Base-by-base conservation (phyloP, 2,329 filamentous ascomycete genomes). In the Cladophialophora carrionii region DNA sequence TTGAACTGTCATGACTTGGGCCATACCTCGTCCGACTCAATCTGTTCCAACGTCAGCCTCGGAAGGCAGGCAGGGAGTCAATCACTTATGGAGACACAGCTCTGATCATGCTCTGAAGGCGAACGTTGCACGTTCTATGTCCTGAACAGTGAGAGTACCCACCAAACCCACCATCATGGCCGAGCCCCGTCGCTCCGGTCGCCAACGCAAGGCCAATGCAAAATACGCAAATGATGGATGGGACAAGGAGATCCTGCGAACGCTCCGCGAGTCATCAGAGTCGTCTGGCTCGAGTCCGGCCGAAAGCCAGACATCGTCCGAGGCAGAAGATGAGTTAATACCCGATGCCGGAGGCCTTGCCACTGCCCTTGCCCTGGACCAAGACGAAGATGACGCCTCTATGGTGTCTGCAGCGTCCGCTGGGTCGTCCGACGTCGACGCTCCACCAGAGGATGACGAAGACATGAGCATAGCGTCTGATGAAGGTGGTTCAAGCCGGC, bases 161-260 rank as follows among this genome's bases (percentile, higher is more conserved):
- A 7, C 7, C 32, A 59, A 29, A 14, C 34, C 6, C 34, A 12
- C 12, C 10, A 32, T 20, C 57, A 68, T 68, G 65, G 32, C 59
- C 14, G 56, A 24, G 17, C 41, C 67, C 57, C 70, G 71, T 24
- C 68, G 71, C 26, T 71, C 71, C 6, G 66, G 52, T 20, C 68
- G 71, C 17, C 56, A 69, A 57, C 68, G 70, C 31, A 70, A 70
- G 51, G 61, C 56, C 24, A 72, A 69, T 52, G 56, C 67, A 17
- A 66, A 61, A 62, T 71, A 72, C 34, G 62, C 65, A 37, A 66
- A 70, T 52, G 64, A 65, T 57, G 65, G 63, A 12, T 70, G 70
- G 70, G 65, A 66, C 34, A 68, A 72, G 55, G 68, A 69, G 7
- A 67, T 63, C 17, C n/a, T 68, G 31, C 66, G 62, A 3, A 52